Percentiles rank a stretch among this genome's conserved stretches.
These are phyloP conservation scores for Hypomontagnella submonticulosa DNA, from an alignment of 495 filamentous ascomycete species.

Conservation along the genomic window DNA sequence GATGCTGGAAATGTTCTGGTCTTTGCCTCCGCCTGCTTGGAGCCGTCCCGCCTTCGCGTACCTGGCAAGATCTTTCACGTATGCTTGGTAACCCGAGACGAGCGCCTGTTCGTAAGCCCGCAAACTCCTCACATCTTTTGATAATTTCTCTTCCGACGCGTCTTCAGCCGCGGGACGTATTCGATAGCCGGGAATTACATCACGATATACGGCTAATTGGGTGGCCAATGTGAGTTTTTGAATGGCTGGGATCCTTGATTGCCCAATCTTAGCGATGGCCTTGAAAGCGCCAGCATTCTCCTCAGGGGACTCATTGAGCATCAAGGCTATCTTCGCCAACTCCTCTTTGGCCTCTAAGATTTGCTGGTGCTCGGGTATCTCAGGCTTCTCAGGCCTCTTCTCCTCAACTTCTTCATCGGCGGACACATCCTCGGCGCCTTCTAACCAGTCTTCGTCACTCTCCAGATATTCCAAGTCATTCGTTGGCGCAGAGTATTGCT, in stretches of 20 bases:
- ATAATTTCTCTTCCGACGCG: constrained; percentile 78
- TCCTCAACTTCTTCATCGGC: constrained; percentile 50
- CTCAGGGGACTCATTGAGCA: constrained; percentile 92
- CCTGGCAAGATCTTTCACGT: constrained; percentile 75
- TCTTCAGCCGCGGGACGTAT: constrained; percentile 85
- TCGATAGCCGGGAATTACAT: constrained; percentile 94
- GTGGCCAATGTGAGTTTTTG: constrained; percentile 85
- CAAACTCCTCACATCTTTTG: constrained; percentile 87
- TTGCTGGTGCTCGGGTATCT: constrained; percentile 77
- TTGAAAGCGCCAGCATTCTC: constrained; percentile 84
- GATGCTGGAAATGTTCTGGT: constrained; percentile 66
- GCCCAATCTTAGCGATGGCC: constrained; percentile 77
- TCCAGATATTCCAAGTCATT: constrained; percentile 60
- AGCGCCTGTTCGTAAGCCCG: constrained; percentile 86
- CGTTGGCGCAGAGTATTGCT: constrained; percentile 60
- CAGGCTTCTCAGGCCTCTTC: constrained; percentile 59
- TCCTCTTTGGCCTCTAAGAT: constrained; percentile 92
- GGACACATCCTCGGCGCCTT: constrained; percentile 54
- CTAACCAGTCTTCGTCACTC: constrained; percentile 66
- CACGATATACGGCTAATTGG: constrained; percentile 91
- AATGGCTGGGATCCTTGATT: constrained; percentile 74
- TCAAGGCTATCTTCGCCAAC: constrained; percentile 79
- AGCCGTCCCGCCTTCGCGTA: constrained; percentile 65
- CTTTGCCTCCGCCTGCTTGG: constrained; percentile 43
- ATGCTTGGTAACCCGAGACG: constrained; percentile 81